Evolutionary conservation across 495 filamentous ascomycete genomes (phyloP), one percentile per base, ranked within the genome.

Genomic region (Lasiosphaeriaceae sp.): DNA sequence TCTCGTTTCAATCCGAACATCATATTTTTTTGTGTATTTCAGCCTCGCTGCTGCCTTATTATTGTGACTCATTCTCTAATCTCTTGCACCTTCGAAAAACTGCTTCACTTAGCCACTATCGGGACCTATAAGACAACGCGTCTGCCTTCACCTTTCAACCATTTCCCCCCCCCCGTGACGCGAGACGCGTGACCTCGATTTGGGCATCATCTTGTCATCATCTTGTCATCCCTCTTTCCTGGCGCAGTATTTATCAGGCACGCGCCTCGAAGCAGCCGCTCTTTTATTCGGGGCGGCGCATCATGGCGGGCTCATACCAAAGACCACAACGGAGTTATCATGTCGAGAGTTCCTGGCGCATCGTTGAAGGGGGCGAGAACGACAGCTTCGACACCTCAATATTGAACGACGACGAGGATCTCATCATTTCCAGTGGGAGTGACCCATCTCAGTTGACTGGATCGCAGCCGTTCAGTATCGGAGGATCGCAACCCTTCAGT

Each of bases 331-430:
- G 58, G 19, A 61, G 63, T 37, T 37, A 72, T 21, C 65, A 68
- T 16, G 68, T 76, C 20, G 73, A 73, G 56, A 69, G 71, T 55
- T 78, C 77, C 4, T 80, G 77, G 77, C 77, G 77, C 58, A 69
- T 80, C 68, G 75, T 80, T 19, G 76, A 80, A 50, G 73, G 69
- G 47, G 71, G 74, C 51, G 76, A 77, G 48, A 77, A 79, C 56
- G 77, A 79, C 55, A 77, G 74, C 54, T 77, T 79, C 62, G 77
- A 79, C 52, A 76, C 75, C 1, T 69, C 70, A 6, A 68, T 77
- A 29, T 51, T 74, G 12, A 65, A 68, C 50, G 74, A 76, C 26
- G 73, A 71, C 11, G 64, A 70, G 6, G 68, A 76, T 24, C 57
- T 71, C n/a, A 47, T 69, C 57, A 41, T 68, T 20, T 73, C 71